A percentile compares a stretch with the other conserved stretches of the same genome.
phyloP scores from a whole-genome alignment of 371 early-diverging fungal species.

The Coemansia sp. region DNA sequence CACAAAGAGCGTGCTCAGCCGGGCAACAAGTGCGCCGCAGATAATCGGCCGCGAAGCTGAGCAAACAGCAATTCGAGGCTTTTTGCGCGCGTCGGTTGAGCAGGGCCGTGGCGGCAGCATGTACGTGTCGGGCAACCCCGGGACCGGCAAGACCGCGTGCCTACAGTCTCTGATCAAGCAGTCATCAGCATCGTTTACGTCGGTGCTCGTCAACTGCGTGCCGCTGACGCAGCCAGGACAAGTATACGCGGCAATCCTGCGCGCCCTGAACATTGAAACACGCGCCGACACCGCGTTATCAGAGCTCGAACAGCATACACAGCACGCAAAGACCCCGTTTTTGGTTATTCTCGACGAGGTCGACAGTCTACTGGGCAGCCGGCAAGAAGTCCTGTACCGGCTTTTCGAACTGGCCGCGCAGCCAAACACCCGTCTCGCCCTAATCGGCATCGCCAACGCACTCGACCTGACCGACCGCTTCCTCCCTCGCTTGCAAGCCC shows the following conservation, averaged over 20 bases:
- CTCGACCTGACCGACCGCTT: slow-evolving; percentile 86
- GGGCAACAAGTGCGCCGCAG: slow-evolving; percentile 47
- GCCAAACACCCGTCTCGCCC: slow-evolving; percentile 63
- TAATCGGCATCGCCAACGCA: slow-evolving; percentile 96
- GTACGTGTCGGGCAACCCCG: slow-evolving; percentile 91
- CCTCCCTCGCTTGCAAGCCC: slow-evolving; percentile 81
- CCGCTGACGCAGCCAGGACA: slow-evolving; percentile 66
- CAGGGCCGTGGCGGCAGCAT: slow-evolving; percentile 60
- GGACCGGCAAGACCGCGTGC: slow-evolving; percentile 94
- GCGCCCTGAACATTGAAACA: slow-evolving; percentile 32
- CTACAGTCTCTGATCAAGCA: slow-evolving; percentile 53
- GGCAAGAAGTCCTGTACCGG: slow-evolving; percentile 83
- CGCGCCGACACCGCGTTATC: slow-evolving; percentile 34
- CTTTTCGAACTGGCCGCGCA: slow-evolving; percentile 75
- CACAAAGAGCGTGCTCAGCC: slow-evolving; percentile 26
- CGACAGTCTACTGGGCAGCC: slow-evolving; percentile 76
- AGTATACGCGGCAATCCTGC: slow-evolving; percentile 64
- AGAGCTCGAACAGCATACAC: slow-evolving; percentile 49
- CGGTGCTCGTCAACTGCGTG: slow-evolving; percentile 83
- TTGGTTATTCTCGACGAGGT: slow-evolving; percentile 87
- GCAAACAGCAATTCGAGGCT: slow-evolving; percentile 58
- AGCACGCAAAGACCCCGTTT: slow-evolving; percentile 54
- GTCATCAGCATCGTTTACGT: slow-evolving; percentile 45
- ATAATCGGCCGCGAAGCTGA: slow-evolving; percentile 76
- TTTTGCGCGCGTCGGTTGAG: slow-evolving; percentile 56